Evolutionary conservation across 2,329 filamentous ascomycete genomes (phyloP).

Genomic region (Xylaria arbuscula): DNA sequence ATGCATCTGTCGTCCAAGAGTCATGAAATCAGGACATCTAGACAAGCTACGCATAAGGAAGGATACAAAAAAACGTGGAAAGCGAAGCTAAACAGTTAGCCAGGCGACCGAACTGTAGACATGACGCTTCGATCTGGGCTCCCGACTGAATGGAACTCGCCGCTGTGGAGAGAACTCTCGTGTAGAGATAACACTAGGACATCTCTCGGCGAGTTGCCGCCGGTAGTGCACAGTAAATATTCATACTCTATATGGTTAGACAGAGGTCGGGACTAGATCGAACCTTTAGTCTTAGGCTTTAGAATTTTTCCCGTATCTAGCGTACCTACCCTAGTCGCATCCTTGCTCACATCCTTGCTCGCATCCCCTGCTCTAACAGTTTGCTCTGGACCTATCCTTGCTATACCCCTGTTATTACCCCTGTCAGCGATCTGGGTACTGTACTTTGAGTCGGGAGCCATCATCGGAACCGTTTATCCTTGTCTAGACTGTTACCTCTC

Average conservation of each 20-base stretch:
- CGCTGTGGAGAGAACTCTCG: background rate
- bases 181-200: background rate
- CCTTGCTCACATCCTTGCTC: conserved; percentile 14
- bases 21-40: background rate
- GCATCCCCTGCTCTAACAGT: background rate
- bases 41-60: background rate
- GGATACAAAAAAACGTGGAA: background rate
- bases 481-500: conserved; percentile 23
- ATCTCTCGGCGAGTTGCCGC: background rate
- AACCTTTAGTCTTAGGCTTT: background rate
- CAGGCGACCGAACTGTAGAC: background rate
- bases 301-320: background rate
- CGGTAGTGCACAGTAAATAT: background rate
- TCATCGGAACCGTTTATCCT: conserved; percentile 27
- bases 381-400: conserved; percentile 16
- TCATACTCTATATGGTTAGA: conserved; percentile 35
- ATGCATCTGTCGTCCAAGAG: too few species aligned
- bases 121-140: conserved; percentile 1
- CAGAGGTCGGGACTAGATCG: conserved; percentile 1
- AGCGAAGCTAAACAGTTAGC: background rate
- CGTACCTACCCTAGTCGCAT: background rate
- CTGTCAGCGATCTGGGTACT: conserved; percentile 40
- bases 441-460: conserved; percentile 29
- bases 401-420: conserved; percentile 22
- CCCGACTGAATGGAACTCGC: conserved; percentile 1